Evolutionary conservation across 2,329 filamentous ascomycete genomes (phyloP).

Genomic region (Phialophora expanda): DNA sequence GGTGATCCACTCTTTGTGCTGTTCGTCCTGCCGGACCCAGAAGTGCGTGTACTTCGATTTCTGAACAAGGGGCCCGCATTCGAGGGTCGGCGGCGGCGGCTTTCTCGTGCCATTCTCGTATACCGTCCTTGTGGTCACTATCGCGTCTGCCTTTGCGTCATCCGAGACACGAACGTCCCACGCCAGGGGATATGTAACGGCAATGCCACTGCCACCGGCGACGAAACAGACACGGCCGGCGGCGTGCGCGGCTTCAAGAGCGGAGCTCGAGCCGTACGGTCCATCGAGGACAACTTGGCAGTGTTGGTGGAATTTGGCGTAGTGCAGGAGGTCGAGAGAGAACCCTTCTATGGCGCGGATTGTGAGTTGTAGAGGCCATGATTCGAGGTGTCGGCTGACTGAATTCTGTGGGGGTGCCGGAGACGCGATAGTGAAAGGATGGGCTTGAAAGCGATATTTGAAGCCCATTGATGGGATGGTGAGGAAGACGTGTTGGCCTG

Average conservation of each 20-base stretch:
- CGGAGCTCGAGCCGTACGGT: conserved; percentile 66
- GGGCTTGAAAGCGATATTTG: conserved; percentile 63
- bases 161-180: conserved; percentile 33
- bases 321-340: conserved; percentile 59
- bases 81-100: conserved; percentile 6
- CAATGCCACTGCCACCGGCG: conserved; percentile 69
- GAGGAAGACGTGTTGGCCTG: conserved; percentile 69
- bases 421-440: conserved; percentile 71
- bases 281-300: conserved; percentile 64
- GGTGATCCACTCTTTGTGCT: conserved; percentile 34
- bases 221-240: conserved; percentile 61
- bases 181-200: conserved; percentile 66
- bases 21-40: conserved; percentile 38
- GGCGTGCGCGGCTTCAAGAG: conserved; percentile 58
- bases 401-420: conserved; percentile 30
- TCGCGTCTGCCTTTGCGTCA: conserved; percentile 17
- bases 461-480: conserved; percentile 61
- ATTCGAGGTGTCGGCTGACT: conserved; percentile 30
- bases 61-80: conserved; percentile 12
- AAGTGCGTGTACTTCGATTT: conserved; percentile 32
- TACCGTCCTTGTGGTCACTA: conserved; percentile 28
- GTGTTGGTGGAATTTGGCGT: conserved; percentile 54
- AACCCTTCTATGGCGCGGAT: conserved; percentile 67
- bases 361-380: conserved; percentile 59
- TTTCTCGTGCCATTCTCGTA: conserved; percentile 30